Conservation (phyloP, 371 early-diverging fungal genomes). For the Syncephalastrum monosporum region DNA sequence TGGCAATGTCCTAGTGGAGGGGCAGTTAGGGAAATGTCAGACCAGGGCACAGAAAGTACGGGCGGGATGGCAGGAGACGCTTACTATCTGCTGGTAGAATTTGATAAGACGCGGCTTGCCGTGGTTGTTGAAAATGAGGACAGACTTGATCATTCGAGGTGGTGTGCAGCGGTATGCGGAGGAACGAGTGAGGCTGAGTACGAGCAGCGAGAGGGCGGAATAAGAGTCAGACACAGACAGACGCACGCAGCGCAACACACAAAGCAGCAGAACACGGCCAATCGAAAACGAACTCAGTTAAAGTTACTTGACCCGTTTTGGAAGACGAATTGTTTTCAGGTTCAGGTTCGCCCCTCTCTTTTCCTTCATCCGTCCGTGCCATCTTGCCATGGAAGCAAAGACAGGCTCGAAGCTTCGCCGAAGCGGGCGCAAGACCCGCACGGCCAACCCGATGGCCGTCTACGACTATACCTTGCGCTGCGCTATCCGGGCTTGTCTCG, state of each 20-base stretch:
- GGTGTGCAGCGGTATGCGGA: slow-evolving; percentile 13
- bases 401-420: slow-evolving; percentile 28
- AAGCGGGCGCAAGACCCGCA: slow-evolving; percentile 17
- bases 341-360: slow-evolving; percentile 14
- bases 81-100: slow-evolving; percentile 90
- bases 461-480: slow-evolving; percentile 32
- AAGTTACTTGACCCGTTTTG: neutral
- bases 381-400: slow-evolving; percentile 21
- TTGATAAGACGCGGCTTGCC: slow-evolving; percentile 92
- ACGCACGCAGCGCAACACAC: slow-evolving; percentile 1
- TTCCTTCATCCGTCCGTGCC: slow-evolving; percentile 1
- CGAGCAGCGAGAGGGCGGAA: neutral
- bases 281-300: neutral
- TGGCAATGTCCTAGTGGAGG: slow-evolving; percentile 65
- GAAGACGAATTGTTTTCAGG: slow-evolving; percentile 16
- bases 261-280: slow-evolving; percentile 4
- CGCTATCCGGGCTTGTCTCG: slow-evolving; percentile 29
- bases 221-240: neutral
- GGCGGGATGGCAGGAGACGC: neutral
- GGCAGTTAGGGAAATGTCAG: neutral
- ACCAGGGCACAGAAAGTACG: neutral
- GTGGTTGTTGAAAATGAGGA: slow-evolving; percentile 94
- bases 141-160: slow-evolving; percentile 81
- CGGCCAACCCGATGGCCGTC: slow-evolving; percentile 19
- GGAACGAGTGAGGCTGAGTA: neutral